Conservation (phyloP, 2,329 filamentous ascomycete species). For the Ceratocystis colombiana region DNA sequence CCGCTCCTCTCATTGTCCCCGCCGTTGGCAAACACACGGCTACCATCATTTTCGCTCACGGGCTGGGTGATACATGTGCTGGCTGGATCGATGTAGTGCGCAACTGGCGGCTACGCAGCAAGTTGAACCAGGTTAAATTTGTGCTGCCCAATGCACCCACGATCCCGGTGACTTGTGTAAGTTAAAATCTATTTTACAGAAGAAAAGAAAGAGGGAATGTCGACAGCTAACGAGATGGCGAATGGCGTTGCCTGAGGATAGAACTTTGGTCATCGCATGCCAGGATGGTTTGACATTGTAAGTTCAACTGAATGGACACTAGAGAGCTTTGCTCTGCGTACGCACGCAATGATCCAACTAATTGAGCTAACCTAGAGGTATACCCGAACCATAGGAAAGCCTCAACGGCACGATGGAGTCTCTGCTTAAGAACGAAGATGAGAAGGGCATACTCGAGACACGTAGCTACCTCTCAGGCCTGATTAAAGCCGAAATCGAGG, state of each 20-base stretch:
- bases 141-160: constrained; percentile 82
- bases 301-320: constrained; percentile 25
- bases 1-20: constrained; percentile 58
- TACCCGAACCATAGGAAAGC: neutral
- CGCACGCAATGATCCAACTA: too few relatives aligned
- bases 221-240: too few relatives aligned
- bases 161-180: constrained; percentile 75
- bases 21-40: constrained; percentile 77
- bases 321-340: too few relatives aligned
- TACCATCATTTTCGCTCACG: constrained; percentile 89
- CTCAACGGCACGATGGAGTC: constrained; percentile 33
- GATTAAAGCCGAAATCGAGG: constrained; percentile 68
- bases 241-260: constrained; percentile 31
- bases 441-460: constrained; percentile 61
- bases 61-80: constrained; percentile 71
- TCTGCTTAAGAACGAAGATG: constrained; percentile 46
- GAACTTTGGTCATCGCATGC: constrained; percentile 72
- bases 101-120: constrained; percentile 70
- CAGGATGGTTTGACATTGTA: constrained; percentile 79
- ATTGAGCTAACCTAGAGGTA: too few relatives aligned
- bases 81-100: constrained; percentile 77
- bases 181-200: constrained; percentile 27
- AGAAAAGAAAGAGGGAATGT: neutral
- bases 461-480: constrained; percentile 67
- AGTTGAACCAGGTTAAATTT: constrained; percentile 84